These are phyloP conservation scores for Basipetospora sp. DNA, from an alignment of 2,329 filamentous ascomycete species.

Conservation along the genomic window DNA sequence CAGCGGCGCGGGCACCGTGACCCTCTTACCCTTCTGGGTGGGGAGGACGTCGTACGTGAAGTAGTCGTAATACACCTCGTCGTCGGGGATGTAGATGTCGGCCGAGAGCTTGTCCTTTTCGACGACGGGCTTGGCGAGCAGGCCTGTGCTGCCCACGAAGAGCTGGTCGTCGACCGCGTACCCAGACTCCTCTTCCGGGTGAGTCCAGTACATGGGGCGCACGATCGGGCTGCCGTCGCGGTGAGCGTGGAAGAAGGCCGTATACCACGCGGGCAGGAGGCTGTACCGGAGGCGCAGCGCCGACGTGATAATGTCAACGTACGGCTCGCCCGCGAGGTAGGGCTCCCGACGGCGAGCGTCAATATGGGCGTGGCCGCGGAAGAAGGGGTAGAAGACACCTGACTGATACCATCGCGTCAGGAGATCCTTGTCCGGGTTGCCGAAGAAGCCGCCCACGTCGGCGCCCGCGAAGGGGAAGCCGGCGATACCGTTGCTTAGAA, in stretches of 20 bases:
- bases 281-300: slow-evolving; percentile 80
- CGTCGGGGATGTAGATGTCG: slow-evolving; percentile 76
- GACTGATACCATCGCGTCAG: slow-evolving; percentile 92
- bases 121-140: slow-evolving; percentile 85
- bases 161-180: slow-evolving; percentile 86
- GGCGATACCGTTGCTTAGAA: slow-evolving; percentile 79
- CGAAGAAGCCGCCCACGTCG: slow-evolving; percentile 95
- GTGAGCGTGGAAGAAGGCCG: slow-evolving; percentile 82
- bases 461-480: slow-evolving; percentile 90
- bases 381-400: slow-evolving; percentile 94
- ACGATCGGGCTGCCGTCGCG: slow-evolving; percentile 74
- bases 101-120: slow-evolving; percentile 57
- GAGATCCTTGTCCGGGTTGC: slow-evolving; percentile 85
- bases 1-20: slow-evolving; percentile 61
- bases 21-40: slow-evolving; percentile 52
- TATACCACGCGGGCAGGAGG: slow-evolving; percentile 88
- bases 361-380: slow-evolving; percentile 93
- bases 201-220: slow-evolving; percentile 82
- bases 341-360: slow-evolving; percentile 89
- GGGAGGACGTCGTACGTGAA: slow-evolving; percentile 67
- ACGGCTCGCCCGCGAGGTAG: slow-evolving; percentile 72
- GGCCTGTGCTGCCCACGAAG: slow-evolving; percentile 73
- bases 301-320: slow-evolving; percentile 72
- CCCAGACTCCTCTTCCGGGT: slow-evolving; percentile 73
- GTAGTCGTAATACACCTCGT: slow-evolving; percentile 88